phyloP scores from a whole-genome alignment of 768 basidiomycete species.

The Pisolithus albus region DNA sequence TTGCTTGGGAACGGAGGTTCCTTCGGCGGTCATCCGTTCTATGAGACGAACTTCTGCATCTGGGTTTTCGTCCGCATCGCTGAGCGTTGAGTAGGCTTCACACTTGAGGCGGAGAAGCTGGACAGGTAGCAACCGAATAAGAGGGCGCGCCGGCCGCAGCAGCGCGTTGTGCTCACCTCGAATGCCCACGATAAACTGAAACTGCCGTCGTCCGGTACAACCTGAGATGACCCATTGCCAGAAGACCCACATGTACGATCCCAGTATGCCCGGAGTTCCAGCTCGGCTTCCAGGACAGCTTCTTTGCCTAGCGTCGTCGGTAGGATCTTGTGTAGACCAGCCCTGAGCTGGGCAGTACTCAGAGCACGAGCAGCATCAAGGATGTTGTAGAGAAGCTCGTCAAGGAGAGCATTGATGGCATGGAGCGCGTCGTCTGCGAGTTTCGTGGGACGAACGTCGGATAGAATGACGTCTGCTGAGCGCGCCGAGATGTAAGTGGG shows the following conservation, averaged over 20 bases:
- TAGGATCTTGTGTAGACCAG: slow-evolving; percentile 61
- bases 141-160: neutral
- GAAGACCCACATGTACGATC: slow-evolving; percentile 52
- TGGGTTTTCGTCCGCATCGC: slow-evolving; percentile 72
- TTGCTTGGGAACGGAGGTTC: slow-evolving; percentile 44
- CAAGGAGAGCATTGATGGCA: slow-evolving; percentile 73
- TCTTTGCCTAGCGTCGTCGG: slow-evolving; percentile 85
- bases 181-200: slow-evolving; percentile 72
- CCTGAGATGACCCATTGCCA: slow-evolving; percentile 20
- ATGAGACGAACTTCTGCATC: slow-evolving; percentile 55
- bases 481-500: slow-evolving; percentile 75
- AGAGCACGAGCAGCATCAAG: slow-evolving; percentile 62
- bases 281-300: slow-evolving; percentile 86
- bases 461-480: slow-evolving; percentile 87
- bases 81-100: slow-evolving; percentile 81
- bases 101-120: slow-evolving; percentile 81
- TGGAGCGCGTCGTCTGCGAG: slow-evolving; percentile 72
- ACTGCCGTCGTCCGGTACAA: slow-evolving; percentile 42
- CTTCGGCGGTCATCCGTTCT: slow-evolving; percentile 51
- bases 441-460: slow-evolving; percentile 87
- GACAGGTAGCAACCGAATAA: neutral
- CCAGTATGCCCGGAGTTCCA: slow-evolving; percentile 87
- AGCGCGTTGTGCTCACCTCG: slow-evolving; percentile 42
- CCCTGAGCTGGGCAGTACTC: slow-evolving; percentile 65
- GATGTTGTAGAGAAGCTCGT: slow-evolving; percentile 75